Percentiles rank a stretch among this genome's conserved stretches.
These are phyloP conservation scores for Triangularia verruculosa DNA, from an alignment of 2,329 filamentous ascomycete genomes.

Conservation along the genomic window DNA sequence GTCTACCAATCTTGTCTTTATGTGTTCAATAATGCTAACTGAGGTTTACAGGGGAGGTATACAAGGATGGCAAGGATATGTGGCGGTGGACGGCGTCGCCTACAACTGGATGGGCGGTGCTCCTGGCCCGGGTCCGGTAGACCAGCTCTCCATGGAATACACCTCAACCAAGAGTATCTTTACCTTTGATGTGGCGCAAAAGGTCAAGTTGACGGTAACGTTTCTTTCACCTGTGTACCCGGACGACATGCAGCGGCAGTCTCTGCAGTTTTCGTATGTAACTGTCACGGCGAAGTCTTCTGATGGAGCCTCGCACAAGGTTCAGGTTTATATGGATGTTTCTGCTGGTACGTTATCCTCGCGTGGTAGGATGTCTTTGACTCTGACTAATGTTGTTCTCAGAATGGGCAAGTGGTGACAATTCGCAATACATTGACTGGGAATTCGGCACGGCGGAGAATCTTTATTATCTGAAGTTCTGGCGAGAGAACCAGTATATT, in stretches of 20 bases:
- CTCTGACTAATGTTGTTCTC: not conserved
- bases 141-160: constrained; percentile 64
- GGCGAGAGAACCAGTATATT: constrained; percentile 56
- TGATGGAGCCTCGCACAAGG: constrained; percentile 60
- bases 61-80: constrained; percentile 65
- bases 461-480: constrained; percentile 63
- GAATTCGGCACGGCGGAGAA: constrained; percentile 48
- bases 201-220: constrained; percentile 62
- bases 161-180: constrained; percentile 72
- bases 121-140: constrained; percentile 46
- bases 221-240: constrained; percentile 71
- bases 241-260: constrained; percentile 63
- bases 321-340: constrained; percentile 71
- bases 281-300: constrained; percentile 59
- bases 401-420: constrained; percentile 72
- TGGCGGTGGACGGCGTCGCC: constrained; percentile 58
- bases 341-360: constrained; percentile 54
- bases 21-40: not conserved
- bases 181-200: constrained; percentile 59
- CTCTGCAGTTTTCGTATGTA: constrained; percentile 68
- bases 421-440: constrained; percentile 57
- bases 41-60: constrained; percentile 47
- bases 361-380: not conserved
- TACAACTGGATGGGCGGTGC: constrained; percentile 68
- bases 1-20: no score